phyloP scores from a whole-genome alignment of 768 basidiomycete species.

The Lentinula edodes region DNA sequence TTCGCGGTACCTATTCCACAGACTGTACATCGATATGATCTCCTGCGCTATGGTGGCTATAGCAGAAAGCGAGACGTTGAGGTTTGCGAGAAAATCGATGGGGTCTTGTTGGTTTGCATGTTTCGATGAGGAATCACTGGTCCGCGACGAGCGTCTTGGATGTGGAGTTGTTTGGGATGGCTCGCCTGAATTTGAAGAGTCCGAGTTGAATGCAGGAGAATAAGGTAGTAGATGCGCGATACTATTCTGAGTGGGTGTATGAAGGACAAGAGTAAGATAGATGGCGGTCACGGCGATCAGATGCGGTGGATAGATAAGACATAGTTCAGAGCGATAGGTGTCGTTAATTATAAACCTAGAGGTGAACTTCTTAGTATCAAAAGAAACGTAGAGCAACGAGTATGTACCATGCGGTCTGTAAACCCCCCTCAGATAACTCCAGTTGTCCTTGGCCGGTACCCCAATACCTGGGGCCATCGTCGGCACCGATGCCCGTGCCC shows the following conservation, averaged over 20 bases:
- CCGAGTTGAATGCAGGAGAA: slow-evolving; percentile 13
- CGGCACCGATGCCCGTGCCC: slow-evolving; percentile 38
- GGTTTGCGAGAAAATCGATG: slow-evolving; percentile 74
- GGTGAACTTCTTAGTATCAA: not conserved
- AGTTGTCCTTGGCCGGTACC: slow-evolving; percentile 76
- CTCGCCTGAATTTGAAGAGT: slow-evolving; percentile 10
- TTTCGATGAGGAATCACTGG: slow-evolving; percentile 24
- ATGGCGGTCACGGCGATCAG: slow-evolving; percentile 89
- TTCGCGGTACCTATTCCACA: slow-evolving; percentile 84
- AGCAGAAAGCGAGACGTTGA: slow-evolving; percentile 80
- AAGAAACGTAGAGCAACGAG: not conserved
- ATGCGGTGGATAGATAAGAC: slow-evolving; percentile 93
- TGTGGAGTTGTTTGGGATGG: slow-evolving; percentile 23
- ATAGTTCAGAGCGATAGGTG: slow-evolving; percentile 88
- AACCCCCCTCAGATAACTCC: slow-evolving; percentile 64
- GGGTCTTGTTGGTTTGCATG: slow-evolving; percentile 46
- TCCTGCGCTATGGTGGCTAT: slow-evolving; percentile 86
- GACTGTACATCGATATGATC: slow-evolving; percentile 81
- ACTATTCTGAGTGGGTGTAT: slow-evolving; percentile 47
- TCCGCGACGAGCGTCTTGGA: slow-evolving; percentile 53
- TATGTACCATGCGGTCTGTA: slow-evolving; percentile 91
- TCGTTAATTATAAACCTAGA: slow-evolving; percentile 94
- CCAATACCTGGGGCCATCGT: slow-evolving; percentile 68
- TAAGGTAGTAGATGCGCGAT: slow-evolving; percentile 34
- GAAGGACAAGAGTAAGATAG: slow-evolving; percentile 80